Base-by-base conservation (phyloP, 2,329 filamentous ascomycete genomes). In the Talaromyces sp. region DNA sequence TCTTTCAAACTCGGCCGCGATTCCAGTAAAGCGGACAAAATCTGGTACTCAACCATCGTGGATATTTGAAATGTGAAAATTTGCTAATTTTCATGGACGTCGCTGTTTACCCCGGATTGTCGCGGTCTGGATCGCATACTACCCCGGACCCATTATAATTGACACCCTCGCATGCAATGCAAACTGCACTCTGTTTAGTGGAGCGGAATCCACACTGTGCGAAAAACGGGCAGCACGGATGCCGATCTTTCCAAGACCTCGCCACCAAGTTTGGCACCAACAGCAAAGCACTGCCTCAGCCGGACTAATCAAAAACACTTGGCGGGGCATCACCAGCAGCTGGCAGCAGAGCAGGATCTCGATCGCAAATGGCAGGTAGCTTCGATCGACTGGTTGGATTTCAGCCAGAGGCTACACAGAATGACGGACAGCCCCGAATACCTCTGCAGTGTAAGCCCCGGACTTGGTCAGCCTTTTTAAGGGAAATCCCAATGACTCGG, bases 131-230 rank as follows among this genome's bases (percentile, higher is more conserved):
- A 54, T 58, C 60, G 56, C 49, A 52, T 52, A 32, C 39, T 62
- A 55, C 60, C 51, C 60, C 60, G 56, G 60, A 62, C 60, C 60
- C 60, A 58, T 49, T 58, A 55, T 57, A 36, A 62, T 54, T 60
- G 49, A 54, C 54, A 51, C 55, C 57, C 36, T 39, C 25, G 42
- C 42, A 47, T 19, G n/a, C 42, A 47, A 55, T 57, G 53, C 55
- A 54, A 33, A 44, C 49, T 32, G 53, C 53, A 63, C 33, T 25
- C 55, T 55, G 44, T 28, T 42, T 49, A 51, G 59, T 57, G 62
- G 62, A 62, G 62, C 53, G 30, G 52, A 58, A 62, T 62, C 52
- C 56, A 62, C 60, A 55, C 42, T 13, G 15, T 44, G 39, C 19
- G n/a, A 10, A 19, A 44, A 44, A 19, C n/a, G 39, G 39, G n/a